phyloP scores from a whole-genome alignment of 805 yeast genomes.

The Komagataella kurtzmanii region DNA sequence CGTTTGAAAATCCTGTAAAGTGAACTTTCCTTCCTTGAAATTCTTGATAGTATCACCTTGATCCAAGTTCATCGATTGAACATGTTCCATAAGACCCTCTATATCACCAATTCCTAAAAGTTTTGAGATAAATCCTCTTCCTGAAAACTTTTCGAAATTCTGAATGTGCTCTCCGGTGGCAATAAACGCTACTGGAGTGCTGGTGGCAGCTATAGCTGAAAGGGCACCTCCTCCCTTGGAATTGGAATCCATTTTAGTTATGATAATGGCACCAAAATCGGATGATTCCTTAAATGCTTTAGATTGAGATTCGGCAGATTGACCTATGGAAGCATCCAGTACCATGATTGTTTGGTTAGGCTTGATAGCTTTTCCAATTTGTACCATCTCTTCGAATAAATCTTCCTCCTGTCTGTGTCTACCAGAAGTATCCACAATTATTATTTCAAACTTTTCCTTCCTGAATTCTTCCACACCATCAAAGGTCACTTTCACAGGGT shows the following conservation, averaged over 20 bases:
- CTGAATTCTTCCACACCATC: slow-evolving; percentile 90
- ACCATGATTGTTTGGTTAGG: slow-evolving; percentile 99
- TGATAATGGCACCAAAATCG: slow-evolving; percentile 86
- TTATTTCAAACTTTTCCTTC: slow-evolving; percentile 82
- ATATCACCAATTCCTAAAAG: slow-evolving; percentile 91
- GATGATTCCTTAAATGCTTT: slow-evolving; percentile 88
- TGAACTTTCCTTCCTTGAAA: slow-evolving; percentile 88
- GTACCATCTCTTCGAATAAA: slow-evolving; percentile 87
- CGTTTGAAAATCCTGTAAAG: slow-evolving; percentile 80
- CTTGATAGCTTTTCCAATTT: slow-evolving; percentile 72
- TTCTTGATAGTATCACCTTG: slow-evolving; percentile 87
- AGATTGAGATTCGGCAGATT: slow-evolving; percentile 94
- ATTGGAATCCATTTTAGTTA: slow-evolving; percentile 97
- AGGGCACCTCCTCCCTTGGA: slow-evolving; percentile 99
- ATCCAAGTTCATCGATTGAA: slow-evolving; percentile 73
- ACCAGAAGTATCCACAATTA: slow-evolving; percentile 96
- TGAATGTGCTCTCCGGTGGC: slow-evolving; percentile 98
- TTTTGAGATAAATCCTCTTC: slow-evolving; percentile 81
- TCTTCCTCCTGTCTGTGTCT: slow-evolving; percentile 93
- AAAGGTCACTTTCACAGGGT: slow-evolving; percentile 83
- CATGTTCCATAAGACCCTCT: slow-evolving; percentile 89
- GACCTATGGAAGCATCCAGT: slow-evolving; percentile 94
- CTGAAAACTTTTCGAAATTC: slow-evolving; percentile 85
- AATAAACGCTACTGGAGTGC: slow-evolving; percentile 88
- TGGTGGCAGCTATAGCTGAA: slow-evolving; percentile 94